phyloP scores from a whole-genome alignment of 345 rosid species.

The Punica granatum region DNA sequence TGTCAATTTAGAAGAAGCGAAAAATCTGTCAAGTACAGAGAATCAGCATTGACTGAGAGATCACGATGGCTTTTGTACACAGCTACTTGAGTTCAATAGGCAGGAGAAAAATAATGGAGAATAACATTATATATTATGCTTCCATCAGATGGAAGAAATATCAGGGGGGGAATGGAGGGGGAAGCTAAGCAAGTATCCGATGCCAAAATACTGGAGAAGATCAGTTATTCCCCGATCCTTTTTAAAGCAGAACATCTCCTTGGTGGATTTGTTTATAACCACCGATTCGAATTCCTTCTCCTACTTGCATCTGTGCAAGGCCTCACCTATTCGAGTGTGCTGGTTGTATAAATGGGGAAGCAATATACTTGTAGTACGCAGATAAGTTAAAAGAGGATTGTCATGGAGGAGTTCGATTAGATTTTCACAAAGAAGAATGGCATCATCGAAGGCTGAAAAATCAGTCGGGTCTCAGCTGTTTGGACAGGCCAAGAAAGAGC shows the following conservation, averaged over 20 bases:
- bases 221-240: neutral
- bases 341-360: neutral
- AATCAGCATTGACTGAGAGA: too few relatives aligned
- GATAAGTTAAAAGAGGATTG: neutral
- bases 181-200: constrained; percentile 4
- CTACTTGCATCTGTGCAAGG: neutral
- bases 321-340: neutral
- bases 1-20: neutral
- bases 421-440: constrained; percentile 18
- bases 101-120: too few relatives aligned
- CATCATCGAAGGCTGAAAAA: constrained; percentile 44
- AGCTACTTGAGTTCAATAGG: too few relatives aligned
- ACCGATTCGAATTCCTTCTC: neutral
- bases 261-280: neutral
- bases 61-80: too few relatives aligned
- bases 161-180: neutral
- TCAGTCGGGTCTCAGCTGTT: constrained; percentile 30
- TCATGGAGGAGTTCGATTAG: neutral
- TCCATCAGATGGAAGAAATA: neutral
- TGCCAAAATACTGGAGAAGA: constrained; percentile 6
- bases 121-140: too few relatives aligned
- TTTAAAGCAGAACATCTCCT: neutral
- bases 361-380: neutral
- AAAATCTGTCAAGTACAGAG: neutral
- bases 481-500: constrained; percentile 33